Evolutionary conservation across 371 early-diverging fungal species (phyloP).

Genomic region (Circinella umbellata): DNA sequence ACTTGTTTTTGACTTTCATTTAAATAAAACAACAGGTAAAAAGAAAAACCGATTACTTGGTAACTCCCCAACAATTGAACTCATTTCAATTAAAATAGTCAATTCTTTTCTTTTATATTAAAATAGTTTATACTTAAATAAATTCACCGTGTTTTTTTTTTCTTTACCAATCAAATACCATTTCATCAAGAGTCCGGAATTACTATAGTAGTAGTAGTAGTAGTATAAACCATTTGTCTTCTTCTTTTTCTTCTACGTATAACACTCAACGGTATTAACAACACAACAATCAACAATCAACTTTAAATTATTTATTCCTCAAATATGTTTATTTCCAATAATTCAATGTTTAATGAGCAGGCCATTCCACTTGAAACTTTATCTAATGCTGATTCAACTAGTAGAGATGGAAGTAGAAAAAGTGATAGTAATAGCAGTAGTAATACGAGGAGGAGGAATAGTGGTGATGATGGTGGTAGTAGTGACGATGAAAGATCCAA

Average conservation of each 20-base stretch:
- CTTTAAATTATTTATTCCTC: not conserved
- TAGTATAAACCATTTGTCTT: too few species aligned
- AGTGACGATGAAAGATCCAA: too few species aligned
- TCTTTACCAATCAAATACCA: slow-evolving; percentile 43
- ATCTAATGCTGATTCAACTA: not conserved
- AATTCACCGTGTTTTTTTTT: slow-evolving; percentile 43
- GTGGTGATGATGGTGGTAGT: too few species aligned
- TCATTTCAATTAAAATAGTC: not conserved
- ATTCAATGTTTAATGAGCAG: slow-evolving; percentile 2
- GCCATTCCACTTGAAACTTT: slow-evolving; percentile 11
- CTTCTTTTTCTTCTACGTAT: slow-evolving; percentile 16
- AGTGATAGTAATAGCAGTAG: not conserved
- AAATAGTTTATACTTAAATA: too few species aligned
- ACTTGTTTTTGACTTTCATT: too few species aligned
- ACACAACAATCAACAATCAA: not conserved
- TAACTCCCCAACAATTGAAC: too few species aligned
- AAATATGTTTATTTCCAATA: slow-evolving; percentile 44
- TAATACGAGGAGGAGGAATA: too few species aligned
- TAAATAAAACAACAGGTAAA: too few species aligned
- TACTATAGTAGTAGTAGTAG: slow-evolving; percentile 34
- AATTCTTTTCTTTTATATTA: not conserved
- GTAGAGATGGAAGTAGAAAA: not conserved
- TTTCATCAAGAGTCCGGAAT: slow-evolving; percentile 54
- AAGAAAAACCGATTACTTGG: too few species aligned
- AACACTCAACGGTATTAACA: too few species aligned